Evolutionary conservation across 2,329 filamentous ascomycete species (phyloP).

Genomic region (Fusarium napiforme): DNA sequence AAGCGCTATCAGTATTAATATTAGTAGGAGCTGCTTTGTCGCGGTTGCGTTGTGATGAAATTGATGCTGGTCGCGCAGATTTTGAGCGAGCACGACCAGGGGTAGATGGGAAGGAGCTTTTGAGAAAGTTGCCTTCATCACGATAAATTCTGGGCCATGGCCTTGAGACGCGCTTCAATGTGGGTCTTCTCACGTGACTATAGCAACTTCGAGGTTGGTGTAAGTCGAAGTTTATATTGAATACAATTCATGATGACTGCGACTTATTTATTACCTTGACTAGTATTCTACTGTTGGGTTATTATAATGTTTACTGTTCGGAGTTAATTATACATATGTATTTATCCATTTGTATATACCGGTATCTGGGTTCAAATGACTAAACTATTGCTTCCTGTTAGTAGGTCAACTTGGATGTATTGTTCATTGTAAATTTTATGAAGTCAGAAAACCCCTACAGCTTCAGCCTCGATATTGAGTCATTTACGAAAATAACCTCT

Average conservation of each 20-base stretch:
- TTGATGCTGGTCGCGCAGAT: constrained; percentile 44
- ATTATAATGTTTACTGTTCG: accelerated
- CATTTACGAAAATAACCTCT: background rate
- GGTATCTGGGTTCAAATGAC: background rate
- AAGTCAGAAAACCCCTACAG: background rate
- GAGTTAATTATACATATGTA: too few species aligned
- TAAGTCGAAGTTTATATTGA: background rate
- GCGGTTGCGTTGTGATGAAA: constrained; percentile 35
- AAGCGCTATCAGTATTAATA: constrained; percentile 25
- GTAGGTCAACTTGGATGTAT: background rate
- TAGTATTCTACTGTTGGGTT: background rate
- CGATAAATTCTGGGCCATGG: constrained; percentile 51
- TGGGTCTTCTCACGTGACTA: constrained; percentile 41
- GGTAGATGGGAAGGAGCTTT: constrained; percentile 43
- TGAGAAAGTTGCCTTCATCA: constrained; percentile 43
- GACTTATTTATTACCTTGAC: background rate
- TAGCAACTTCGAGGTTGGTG: background rate
- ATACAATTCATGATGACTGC: background rate
- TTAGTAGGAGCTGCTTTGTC: background rate
- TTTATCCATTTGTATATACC: background rate
- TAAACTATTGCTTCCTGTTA: background rate
- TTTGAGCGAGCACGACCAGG: constrained; percentile 45
- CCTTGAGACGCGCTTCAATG: constrained; percentile 35
- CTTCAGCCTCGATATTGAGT: background rate
- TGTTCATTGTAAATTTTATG: background rate